A percentile compares a stretch with the other conserved stretches of the same genome.
phyloP scores from a whole-genome alignment of 257 asterid genomes.

The Scutellaria galericulata region DNA sequence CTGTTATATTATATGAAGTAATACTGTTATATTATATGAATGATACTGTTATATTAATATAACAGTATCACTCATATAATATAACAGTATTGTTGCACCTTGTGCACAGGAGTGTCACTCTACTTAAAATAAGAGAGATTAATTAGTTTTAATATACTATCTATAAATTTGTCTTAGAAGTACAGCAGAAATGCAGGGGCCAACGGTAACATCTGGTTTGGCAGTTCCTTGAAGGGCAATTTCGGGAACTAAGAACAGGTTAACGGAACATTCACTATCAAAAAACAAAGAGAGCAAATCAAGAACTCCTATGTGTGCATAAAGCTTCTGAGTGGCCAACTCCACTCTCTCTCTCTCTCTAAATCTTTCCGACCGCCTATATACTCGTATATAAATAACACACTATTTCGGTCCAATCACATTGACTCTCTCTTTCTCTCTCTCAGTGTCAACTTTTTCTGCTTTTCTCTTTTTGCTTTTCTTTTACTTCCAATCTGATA shows the following conservation, averaged over 20 bases:
- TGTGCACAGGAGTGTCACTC: no score
- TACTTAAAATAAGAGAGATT: not conserved
- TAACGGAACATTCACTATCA: conserved; percentile 56
- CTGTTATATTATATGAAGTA: no score
- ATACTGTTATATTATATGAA: no score
- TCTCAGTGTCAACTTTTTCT: conserved; percentile 39
- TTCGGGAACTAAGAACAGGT: conserved; percentile 42
- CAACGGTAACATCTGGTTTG: conserved; percentile 92
- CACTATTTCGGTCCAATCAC: conserved; percentile 45
- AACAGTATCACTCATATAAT: no score
- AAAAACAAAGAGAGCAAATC: conserved; percentile 36
- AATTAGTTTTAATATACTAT: not conserved
- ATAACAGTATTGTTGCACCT: no score
- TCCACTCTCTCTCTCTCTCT: conserved; percentile 34
- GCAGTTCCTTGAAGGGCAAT: conserved; percentile 74
- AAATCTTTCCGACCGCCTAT: conserved; percentile 34
- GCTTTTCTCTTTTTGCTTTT: conserved; percentile 51
- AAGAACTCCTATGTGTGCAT: conserved; percentile 23
- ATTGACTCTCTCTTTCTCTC: conserved; percentile 46
- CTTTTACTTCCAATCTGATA: conserved; percentile 50
- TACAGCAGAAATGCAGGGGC: conserved; percentile 43
- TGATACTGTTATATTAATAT: no score
- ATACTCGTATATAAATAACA: conserved; percentile 37
- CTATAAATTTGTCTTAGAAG: conserved; percentile 9
- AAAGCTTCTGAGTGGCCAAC: conserved; percentile 48